Base-by-base conservation (phyloP, 106 monocot genomes). In the Narthecium ossifragum region DNA sequence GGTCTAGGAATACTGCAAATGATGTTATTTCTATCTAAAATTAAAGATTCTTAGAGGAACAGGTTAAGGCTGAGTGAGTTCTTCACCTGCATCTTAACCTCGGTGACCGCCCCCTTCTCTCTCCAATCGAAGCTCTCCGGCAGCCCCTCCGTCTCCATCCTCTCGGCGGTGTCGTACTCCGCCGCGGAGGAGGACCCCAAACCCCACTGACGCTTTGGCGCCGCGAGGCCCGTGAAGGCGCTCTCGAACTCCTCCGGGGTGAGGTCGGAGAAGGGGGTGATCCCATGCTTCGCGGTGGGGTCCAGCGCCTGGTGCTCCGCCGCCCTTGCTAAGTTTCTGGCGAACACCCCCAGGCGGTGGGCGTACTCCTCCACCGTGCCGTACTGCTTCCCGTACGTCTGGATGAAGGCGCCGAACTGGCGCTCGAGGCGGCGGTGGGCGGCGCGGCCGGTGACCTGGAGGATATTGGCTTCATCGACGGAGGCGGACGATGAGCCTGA, bases 111-210 rank as follows among this genome's bases (percentile, higher is more conserved):
- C 5, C 85, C 88, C 52, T 68, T 88, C 65, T 84, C 76, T 49
- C 85, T 68, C 92, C 92, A 93, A 56, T 93, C 88, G 36, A 88
- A 93, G 63, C 75, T 80, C 38, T 46, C n/a, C 6, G 88, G 92
- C 57, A 93, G 27, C 4, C 73, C 55, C 2, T 48, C 46, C 36
- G 59, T 58, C 2, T 67, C 67, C 55, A 61, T 12, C 27, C 4
- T 8, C 39, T 39, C 1, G 34, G 69, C 69, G 10, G 21, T 60
- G 7, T n/a, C n/a, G n/a, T 46, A 55, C 8, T 34, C 3, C 57
- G 34, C 32, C 21, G 20, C 30, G 17, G 22, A 36, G 0, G 12
- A 11, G 21, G 13, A 46, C 14, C 25, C 50, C 45, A 21, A 8
- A 15, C 5, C 37, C 6, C 28, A 37, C 55, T 15, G n/a, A n/a